A percentile compares a stretch with the other conserved stretches of the same genome.
Conservation (phyloP, 1,139 yeast genomes). For the Geotrichum aggregatum region DNA sequence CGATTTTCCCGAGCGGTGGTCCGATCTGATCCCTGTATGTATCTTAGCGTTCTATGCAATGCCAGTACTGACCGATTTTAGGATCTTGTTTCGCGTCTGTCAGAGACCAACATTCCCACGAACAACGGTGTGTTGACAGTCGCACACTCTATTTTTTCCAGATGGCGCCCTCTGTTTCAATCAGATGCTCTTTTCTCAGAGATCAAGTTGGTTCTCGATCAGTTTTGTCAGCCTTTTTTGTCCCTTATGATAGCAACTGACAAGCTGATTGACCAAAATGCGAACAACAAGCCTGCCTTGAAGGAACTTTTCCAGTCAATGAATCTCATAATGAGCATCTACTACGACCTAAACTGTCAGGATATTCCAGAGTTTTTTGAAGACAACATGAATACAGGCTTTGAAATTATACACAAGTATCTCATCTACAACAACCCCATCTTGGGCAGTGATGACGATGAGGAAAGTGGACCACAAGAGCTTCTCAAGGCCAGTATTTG, state of each 20-base stretch:
- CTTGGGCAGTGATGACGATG: conserved; percentile 58
- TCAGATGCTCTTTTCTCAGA: conserved; percentile 87
- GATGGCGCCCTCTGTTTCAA: conserved; percentile 94
- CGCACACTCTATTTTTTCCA: conserved; percentile 90
- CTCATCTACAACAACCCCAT: conserved; percentile 56
- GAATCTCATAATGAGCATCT: conserved; percentile 68
- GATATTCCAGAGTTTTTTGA: conserved; percentile 98
- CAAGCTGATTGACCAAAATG: conserved; percentile 51
- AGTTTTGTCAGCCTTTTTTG: conserved; percentile 79
- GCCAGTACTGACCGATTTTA: conserved; percentile 3
- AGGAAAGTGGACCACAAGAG: conserved; percentile 66
- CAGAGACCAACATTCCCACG: conserved; percentile 59
- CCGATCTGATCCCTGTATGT: conserved; percentile 59
- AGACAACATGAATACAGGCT: conserved; percentile 73
- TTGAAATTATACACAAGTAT: conserved; percentile 79
- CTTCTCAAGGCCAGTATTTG: conserved; percentile 77
- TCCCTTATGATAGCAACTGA: conserved; percentile 64
- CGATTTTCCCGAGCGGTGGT: conserved; percentile 93
- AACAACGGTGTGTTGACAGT: conserved; percentile 86
- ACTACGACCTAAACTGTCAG: conserved; percentile 92
- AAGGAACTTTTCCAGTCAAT: conserved; percentile 64
- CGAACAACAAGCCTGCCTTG: conserved; percentile 45
- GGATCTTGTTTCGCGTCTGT: conserved; percentile 57
- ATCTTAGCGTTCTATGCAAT: not conserved
- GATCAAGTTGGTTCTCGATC: conserved; percentile 78